Conservation (phyloP, 306 rosid species). For the Herpetospermum pedunculosum region DNA sequence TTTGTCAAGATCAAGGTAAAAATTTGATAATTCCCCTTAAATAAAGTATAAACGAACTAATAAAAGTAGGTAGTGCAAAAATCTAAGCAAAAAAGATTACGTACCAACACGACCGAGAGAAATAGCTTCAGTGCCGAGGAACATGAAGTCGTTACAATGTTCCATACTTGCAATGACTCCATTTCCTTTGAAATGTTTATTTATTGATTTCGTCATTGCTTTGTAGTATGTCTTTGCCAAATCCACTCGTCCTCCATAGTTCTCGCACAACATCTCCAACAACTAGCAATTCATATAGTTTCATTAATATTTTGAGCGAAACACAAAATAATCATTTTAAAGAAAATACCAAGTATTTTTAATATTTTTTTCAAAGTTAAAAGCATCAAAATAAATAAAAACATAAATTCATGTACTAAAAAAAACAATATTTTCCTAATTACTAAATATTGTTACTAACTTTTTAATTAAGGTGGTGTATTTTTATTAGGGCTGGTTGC, state of each 20-base stretch:
- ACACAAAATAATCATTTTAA: too few relatives aligned
- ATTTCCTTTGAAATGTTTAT: conserved; percentile 74
- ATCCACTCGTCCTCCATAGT: conserved; percentile 82
- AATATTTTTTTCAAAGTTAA: too few relatives aligned
- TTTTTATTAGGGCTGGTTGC: too few relatives aligned
- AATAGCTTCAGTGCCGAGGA: conserved; percentile 86
- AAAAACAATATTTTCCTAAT: too few relatives aligned
- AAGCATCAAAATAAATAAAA: too few relatives aligned
- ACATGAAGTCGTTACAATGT: conserved; percentile 93
- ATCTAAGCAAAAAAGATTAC: background rate
- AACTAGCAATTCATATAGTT: conserved; percentile 26
- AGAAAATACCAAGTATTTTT: too few relatives aligned
- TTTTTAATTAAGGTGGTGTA: too few relatives aligned
- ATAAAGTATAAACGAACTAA: background rate
- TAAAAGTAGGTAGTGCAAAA: too few relatives aligned
- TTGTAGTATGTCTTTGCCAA: conserved; percentile 79
- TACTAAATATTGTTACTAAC: too few relatives aligned
- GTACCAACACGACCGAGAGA: conserved; percentile 92
- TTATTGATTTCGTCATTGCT: conserved; percentile 70
- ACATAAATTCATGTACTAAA: too few relatives aligned
- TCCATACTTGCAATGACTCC: conserved; percentile 99
- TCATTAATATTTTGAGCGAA: background rate
- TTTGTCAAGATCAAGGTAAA: too few relatives aligned
- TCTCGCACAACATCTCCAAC: conserved; percentile 81
- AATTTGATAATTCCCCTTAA: background rate